Percentiles rank a stretch among this genome's conserved stretches.
These are phyloP conservation scores for Prunus mume DNA, from an alignment of 306 rosid genomes.

Conservation along the genomic window DNA sequence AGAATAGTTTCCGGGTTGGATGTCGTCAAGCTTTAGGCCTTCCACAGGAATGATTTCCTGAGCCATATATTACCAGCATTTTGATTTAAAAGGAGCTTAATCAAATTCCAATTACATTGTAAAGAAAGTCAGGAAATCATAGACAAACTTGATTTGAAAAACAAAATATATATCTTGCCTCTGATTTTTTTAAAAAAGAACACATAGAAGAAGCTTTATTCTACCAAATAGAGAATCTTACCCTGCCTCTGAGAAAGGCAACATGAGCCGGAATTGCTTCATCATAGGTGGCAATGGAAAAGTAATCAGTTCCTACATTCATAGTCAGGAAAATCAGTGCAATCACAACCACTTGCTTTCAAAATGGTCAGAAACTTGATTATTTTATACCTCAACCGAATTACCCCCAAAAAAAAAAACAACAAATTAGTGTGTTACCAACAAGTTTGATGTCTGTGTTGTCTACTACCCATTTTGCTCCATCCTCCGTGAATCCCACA, in stretches of 20 bases:
- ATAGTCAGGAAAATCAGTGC: background rate
- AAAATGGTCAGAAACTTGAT: background rate
- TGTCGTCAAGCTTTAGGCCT: constrained; percentile 62
- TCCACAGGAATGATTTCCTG: constrained; percentile 77
- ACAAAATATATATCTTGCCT: no score
- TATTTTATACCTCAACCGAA: background rate
- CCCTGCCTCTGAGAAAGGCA: constrained; percentile 34
- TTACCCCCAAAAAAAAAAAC: background rate
- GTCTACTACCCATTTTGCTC: constrained; percentile 73
- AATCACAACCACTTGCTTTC: background rate
- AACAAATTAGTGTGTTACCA: constrained; percentile 32
- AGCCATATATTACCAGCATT: constrained; percentile 6
- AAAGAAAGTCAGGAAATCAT: background rate
- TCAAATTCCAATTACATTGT: background rate
- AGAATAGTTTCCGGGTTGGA: constrained; percentile 55
- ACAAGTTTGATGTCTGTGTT: constrained; percentile 80
- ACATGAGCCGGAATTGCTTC: constrained; percentile 34
- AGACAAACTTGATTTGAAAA: no score
- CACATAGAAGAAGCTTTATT: background rate
- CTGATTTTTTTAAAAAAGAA: no score
- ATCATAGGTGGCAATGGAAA: constrained; percentile 39
- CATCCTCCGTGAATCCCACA: constrained; percentile 64
- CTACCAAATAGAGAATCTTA: background rate
- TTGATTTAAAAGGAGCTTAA: background rate
- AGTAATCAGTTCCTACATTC: constrained; percentile 37